Evolutionary conservation across 1,284 basidiomycete species (phyloP).

Genomic region (Phellopilus nigrolimitatus): DNA sequence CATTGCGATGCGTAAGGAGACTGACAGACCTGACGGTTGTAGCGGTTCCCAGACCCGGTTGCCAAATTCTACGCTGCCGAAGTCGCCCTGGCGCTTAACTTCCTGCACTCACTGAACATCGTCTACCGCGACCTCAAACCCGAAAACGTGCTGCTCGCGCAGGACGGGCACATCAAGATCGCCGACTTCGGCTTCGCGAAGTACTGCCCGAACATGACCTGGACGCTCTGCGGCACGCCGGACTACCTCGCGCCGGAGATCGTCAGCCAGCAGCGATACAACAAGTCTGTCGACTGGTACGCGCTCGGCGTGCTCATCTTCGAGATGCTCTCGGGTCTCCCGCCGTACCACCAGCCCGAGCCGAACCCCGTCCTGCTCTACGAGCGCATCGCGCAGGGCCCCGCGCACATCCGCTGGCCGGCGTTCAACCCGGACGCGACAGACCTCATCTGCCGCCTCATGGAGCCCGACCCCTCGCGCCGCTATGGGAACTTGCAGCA

Average conservation of each 20-base stretch:
- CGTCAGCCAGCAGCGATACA: constrained; percentile 17
- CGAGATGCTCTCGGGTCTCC: constrained; percentile 91
- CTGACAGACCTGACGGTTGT: constrained; percentile 1
- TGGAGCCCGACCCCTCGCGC: constrained; percentile 87
- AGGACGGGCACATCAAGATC: constrained; percentile 96
- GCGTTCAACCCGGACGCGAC: constrained; percentile 82
- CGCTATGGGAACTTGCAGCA: constrained; percentile 90
- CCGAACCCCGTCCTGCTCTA: constrained; percentile 64
- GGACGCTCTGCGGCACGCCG: constrained; percentile 97
- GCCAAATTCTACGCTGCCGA: constrained; percentile 99
- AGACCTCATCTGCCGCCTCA: constrained; percentile 86
- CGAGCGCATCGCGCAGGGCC: constrained; percentile 81
- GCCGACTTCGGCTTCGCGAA: constrained; percentile 99
- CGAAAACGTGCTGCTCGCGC: constrained; percentile 91
- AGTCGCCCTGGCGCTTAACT: constrained; percentile 91
- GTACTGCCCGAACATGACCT: constrained; percentile 84
- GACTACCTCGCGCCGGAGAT: constrained; percentile 90
- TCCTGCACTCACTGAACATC: constrained; percentile 87
- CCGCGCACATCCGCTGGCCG: constrained; percentile 77
- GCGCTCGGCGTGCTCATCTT: constrained; percentile 95
- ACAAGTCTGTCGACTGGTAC: constrained; percentile 97
- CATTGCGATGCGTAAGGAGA: neutral
- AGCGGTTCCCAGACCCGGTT: constrained; percentile 97
- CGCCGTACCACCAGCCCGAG: constrained; percentile 59
- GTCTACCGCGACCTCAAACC: constrained; percentile 98